Base-by-base conservation (phyloP, 2,329 filamentous ascomycete genomes). In the Ceratocystiopsis brevicomis region DNA sequence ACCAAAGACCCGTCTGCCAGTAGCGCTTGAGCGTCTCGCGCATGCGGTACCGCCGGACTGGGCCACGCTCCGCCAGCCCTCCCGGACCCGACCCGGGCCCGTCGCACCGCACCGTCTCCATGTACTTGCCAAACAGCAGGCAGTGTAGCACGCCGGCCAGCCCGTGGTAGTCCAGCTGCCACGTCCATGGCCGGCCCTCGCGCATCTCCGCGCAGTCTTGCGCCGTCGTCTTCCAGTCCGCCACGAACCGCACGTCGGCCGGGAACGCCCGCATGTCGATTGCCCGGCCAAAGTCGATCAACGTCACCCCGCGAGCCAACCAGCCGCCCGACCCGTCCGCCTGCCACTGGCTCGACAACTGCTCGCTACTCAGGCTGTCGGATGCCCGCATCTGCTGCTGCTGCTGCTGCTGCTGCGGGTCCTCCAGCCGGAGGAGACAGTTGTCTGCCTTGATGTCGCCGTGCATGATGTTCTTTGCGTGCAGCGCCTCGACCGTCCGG, bases 361-460 rank as follows among this genome's bases (percentile, higher is more conserved):
- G 34, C 18, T 45, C 44, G 34, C 42, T 39, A 25, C 38, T 41
- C 16, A 37, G 30, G 43, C 38, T 19, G 34, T 19, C 25, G 2
- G 25, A 30, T 30, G 25, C 6, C 25, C 25, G 25, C 25, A 30
- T 30, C 25, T 37, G 37, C 18, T 41, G 13, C 17, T 43, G 43
- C 39, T 47, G 38, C 48, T 51, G 2, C 59, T 59, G 32, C 63
- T 40, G 37, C 40, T 42, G 37, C 43, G 67, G 56, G 44, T 86
- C 80, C 44, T 87, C 80, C 17, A 96, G 76, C 6, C 90, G 82
- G 4, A 96, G 73, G 3, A 98, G 75, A 52, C 92, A 88, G 57
- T 98, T 98, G 61, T 98, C 90, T 1, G 82, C 77, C 62, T 98
- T 98, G 51, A 98, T 69, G 55, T 98, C 90, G 36, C 90, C 90